Conservation (phyloP, 805 yeast genomes). For the Jamesozyma gamospora region DNA sequence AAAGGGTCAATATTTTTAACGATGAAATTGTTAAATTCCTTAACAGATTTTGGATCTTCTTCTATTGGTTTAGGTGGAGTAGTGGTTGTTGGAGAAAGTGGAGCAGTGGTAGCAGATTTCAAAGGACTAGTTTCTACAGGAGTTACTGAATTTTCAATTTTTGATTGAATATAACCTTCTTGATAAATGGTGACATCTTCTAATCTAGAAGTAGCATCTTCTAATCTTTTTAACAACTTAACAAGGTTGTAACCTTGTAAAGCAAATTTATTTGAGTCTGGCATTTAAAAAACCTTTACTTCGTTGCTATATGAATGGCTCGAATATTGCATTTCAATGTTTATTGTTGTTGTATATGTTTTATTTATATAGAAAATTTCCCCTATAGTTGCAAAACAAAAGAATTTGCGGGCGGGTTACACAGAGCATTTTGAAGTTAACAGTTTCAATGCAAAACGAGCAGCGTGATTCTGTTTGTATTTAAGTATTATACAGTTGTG, state of each 20-base stretch:
- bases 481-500: no score
- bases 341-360: no score
- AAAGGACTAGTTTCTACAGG: not conserved
- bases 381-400: no score
- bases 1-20: conserved; percentile 49
- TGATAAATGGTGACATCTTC: conserved; percentile 82
- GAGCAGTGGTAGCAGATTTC: not conserved
- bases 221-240: conserved; percentile 72
- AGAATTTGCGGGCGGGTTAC: no score
- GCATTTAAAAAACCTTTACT: no score
- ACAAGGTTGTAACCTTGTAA: conserved; percentile 79
- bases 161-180: conserved; percentile 40
- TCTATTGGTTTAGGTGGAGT: conserved; percentile 12
- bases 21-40: conserved; percentile 47
- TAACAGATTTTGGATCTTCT: conserved; percentile 33
- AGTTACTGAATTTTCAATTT: conserved; percentile 10
- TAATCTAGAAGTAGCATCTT: conserved; percentile 86
- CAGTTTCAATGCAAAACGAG: no score
- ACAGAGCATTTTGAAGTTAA: no score
- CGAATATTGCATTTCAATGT: no score
- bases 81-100: conserved; percentile 10
- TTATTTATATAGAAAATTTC: no score
- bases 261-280: conserved; percentile 13
- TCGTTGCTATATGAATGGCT: no score
- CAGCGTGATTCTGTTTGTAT: no score